Evolutionary conservation across 2,329 filamentous ascomycete species (phyloP).

Genomic region (Fusarium sp.): DNA sequence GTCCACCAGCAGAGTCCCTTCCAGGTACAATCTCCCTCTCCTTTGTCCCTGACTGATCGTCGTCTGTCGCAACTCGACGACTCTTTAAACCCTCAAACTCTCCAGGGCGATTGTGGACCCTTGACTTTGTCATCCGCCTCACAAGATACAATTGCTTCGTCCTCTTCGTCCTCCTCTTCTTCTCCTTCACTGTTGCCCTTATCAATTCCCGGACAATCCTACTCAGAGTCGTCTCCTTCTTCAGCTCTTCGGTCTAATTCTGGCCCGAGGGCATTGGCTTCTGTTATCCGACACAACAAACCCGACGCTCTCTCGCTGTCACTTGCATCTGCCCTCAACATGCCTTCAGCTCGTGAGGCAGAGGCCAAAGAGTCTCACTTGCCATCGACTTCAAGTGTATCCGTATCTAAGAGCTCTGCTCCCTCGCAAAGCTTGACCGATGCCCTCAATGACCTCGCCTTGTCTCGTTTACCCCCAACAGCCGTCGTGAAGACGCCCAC

Average conservation of each 20-base stretch:
- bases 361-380: slow-evolving; percentile 52
- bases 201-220: slow-evolving; percentile 13
- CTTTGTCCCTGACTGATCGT: slow-evolving; percentile 26
- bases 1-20: slow-evolving; percentile 13
- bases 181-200: slow-evolving; percentile 21
- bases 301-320: slow-evolving; percentile 72
- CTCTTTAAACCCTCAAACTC: slow-evolving; percentile 35
- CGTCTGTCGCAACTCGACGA: slow-evolving; percentile 9
- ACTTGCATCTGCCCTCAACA: slow-evolving; percentile 52
- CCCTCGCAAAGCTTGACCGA: slow-evolving; percentile 74
- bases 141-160: slow-evolving; percentile 18
- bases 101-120: slow-evolving; percentile 45
- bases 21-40: slow-evolving; percentile 19
- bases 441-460: slow-evolving; percentile 67
- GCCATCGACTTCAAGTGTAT: slow-evolving; percentile 10
- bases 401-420: slow-evolving; percentile 45
- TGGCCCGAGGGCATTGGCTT: slow-evolving; percentile 84
- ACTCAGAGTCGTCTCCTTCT: slow-evolving; percentile 45
- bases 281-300: slow-evolving; percentile 70
- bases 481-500: slow-evolving; percentile 40
- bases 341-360: slow-evolving; percentile 63
- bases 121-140: slow-evolving; percentile 32
- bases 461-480: slow-evolving; percentile 51
- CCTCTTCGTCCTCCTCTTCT: slow-evolving; percentile 6
- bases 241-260: slow-evolving; percentile 57